Percentiles rank a stretch among this genome's conserved stretches.
These are phyloP conservation scores for Fistulinella cinereoalba DNA, from an alignment of 1,284 basidiomycete genomes.

Conservation along the genomic window DNA sequence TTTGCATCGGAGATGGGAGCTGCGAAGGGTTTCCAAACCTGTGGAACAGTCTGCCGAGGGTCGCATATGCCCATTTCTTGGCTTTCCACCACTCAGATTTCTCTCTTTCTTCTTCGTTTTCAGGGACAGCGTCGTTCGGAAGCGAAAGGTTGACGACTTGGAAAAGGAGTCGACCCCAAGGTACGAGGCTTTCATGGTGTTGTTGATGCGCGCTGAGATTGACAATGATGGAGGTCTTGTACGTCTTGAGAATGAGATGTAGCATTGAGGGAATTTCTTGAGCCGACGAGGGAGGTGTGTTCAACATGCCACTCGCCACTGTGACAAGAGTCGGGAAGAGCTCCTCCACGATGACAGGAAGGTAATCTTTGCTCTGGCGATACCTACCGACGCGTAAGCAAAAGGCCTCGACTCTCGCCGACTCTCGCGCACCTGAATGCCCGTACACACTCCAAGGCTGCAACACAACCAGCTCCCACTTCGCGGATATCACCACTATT, in stretches of 20 bases:
- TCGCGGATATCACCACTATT: constrained; percentile 61
- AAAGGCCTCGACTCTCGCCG: constrained; percentile 22
- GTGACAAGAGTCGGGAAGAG: constrained; percentile 72
- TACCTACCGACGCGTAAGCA: constrained; percentile 43
- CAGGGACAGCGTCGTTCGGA: constrained; percentile 62
- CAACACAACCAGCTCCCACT: constrained; percentile 76
- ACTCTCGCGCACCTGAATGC: constrained; percentile 55
- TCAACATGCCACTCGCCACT: constrained; percentile 65
- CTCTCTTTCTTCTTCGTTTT: constrained; percentile 73
- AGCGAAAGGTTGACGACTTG: constrained; percentile 68
- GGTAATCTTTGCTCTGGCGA: constrained; percentile 57
- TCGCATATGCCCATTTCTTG: constrained; percentile 86
- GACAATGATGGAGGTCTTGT: constrained; percentile 74
- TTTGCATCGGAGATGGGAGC: constrained; percentile 66
- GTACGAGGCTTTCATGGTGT: constrained; percentile 66
- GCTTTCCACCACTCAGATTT: constrained; percentile 82
- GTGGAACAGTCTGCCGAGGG: constrained; percentile 73
- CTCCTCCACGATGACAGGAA: constrained; percentile 56
- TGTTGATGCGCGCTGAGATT: constrained; percentile 74
- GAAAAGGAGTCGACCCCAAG: constrained; percentile 84
- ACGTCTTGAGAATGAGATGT: constrained; percentile 79
- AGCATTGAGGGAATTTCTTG: constrained; percentile 75
- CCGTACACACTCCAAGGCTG: constrained; percentile 69
- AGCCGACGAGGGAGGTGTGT: constrained; percentile 53
- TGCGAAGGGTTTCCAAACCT: constrained; percentile 73